Percentiles rank a stretch among this genome's conserved stretches.
These are phyloP conservation scores for Mesembryanthemum crystallinum DNA, from an alignment of 148 eudicot species.

Conservation along the genomic window DNA sequence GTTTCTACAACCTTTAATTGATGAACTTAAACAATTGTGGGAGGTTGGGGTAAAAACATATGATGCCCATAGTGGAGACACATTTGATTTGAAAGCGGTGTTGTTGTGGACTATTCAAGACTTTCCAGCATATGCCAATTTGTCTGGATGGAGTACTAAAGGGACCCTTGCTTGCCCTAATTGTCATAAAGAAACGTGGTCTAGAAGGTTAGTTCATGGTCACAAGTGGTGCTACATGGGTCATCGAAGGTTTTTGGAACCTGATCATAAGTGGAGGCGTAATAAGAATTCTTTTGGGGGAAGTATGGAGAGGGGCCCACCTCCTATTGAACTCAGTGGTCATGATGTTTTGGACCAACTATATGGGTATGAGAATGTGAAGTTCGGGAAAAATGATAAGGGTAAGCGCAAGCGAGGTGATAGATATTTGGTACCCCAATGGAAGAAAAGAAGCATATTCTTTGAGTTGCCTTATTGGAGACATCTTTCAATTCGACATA, in stretches of 20 bases:
- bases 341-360: not conserved
- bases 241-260: conserved; percentile 9
- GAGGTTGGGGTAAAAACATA: conserved; percentile 2
- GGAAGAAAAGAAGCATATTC: conserved; percentile 13
- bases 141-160: not conserved
- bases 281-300: not conserved
- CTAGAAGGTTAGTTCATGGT: not conserved
- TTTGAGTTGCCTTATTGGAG: conserved; percentile 17
- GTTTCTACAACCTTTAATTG: too few relatives aligned
- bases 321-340: conserved; percentile 7
- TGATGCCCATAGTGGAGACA: not conserved
- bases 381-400: not conserved
- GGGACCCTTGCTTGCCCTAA: conserved; percentile 6
- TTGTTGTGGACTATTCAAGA: conserved; percentile 2
- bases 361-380: not conserved
- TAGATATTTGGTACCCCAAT: not conserved
- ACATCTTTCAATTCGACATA: not conserved
- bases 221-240: not conserved
- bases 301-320: not conserved
- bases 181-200: not conserved
- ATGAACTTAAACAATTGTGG: not conserved
- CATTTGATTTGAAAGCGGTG: not conserved
- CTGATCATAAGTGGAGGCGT: conserved; percentile 14
- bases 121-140: conserved; percentile 9
- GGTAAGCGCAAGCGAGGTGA: not conserved